phyloP scores from a whole-genome alignment of 768 basidiomycete genomes.

The Hypsizygus marmoreus region DNA sequence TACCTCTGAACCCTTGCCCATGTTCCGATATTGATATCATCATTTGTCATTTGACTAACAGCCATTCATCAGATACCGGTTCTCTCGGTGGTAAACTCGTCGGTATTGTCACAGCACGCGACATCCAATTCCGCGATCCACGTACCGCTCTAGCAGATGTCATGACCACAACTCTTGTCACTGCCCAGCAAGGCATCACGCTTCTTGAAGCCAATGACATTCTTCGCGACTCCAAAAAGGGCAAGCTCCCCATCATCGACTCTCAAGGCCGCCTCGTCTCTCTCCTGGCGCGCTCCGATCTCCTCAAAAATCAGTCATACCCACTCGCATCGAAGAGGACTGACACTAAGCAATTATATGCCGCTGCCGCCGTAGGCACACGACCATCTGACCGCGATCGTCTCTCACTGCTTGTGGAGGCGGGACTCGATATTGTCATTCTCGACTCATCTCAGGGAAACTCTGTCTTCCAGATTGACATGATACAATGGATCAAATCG shows the following conservation, averaged over 20 bases:
- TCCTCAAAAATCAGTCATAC: constrained; percentile 96
- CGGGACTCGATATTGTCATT: constrained; percentile 93
- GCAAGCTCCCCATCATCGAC: constrained; percentile 82
- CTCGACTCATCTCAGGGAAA: constrained; percentile 98
- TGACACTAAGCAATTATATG: constrained; percentile 91
- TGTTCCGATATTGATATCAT: constrained; percentile 7
- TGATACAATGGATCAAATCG: constrained; percentile 90
- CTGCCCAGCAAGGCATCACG: constrained; percentile 86
- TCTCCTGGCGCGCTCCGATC: constrained; percentile 94
- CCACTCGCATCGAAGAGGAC: constrained; percentile 93
- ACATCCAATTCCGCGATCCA: constrained; percentile 87
- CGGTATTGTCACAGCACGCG: constrained; percentile 95
- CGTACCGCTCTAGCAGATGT: constrained; percentile 69
- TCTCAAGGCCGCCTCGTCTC: constrained; percentile 55
- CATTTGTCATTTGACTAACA: constrained; percentile 20
- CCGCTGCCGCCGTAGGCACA: constrained; percentile 94
- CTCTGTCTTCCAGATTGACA: constrained; percentile 90
- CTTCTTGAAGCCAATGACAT: constrained; percentile 91
- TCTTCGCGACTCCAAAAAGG: constrained; percentile 95
- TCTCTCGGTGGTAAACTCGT: constrained; percentile 87
- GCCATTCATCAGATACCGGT: constrained; percentile 68
- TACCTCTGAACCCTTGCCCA: constrained; percentile 37
- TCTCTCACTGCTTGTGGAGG: constrained; percentile 83
- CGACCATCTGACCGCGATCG: constrained; percentile 86
- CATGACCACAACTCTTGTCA: constrained; percentile 90